Base-by-base conservation (phyloP, 805 yeast species). In the Cyberlindnera samutprakarnensis region DNA sequence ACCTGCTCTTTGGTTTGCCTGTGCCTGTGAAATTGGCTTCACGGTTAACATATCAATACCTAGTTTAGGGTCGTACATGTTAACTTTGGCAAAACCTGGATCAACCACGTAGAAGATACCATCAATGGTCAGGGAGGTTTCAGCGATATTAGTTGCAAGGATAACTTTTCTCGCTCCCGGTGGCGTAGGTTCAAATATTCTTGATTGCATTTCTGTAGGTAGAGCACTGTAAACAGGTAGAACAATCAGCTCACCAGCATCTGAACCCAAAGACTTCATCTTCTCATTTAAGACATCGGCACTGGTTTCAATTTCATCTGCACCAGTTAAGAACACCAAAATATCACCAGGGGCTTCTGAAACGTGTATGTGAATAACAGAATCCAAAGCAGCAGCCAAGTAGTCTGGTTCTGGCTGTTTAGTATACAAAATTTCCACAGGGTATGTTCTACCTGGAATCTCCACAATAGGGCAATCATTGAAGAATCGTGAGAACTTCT, bases 131-230 rank as follows among this genome's bases (percentile, higher is more conserved):
- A 92, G 75, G 7, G 97, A 90, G 0, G 98, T 92, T 57, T 90
- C 98, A 0, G 97, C 98, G 44, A 90, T 92, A 48, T 90, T 90
- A 1, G 98, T 92, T 0, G 98, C 97, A 35, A 92, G 63, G 7
- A 92, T 85, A 4, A 88, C 94, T 53, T 92, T 92, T 32, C 98
- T 61, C 23, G 85, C 71, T 2, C 85, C 85, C 13, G 60, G 56
- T 0, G 95, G 95, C 0, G 96, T 79, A 1, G 94, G 85, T 47
- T 84, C 94, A 56, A 92, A 92, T 28, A 92, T 88, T 41, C 73
- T 70, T 18, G 87, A 71, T 56, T 92, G 98, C 64, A 83, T 72
- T 45, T 88, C 96, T 1, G 94, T 72, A 1, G 97, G 96, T 42
- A 90, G 64, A 1, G 94, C 82, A 7, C 97, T 84, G 56, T 88